These are phyloP conservation scores for Xerocomus spinulosus DNA, from an alignment of 768 basidiomycete genomes.

Conservation along the genomic window DNA sequence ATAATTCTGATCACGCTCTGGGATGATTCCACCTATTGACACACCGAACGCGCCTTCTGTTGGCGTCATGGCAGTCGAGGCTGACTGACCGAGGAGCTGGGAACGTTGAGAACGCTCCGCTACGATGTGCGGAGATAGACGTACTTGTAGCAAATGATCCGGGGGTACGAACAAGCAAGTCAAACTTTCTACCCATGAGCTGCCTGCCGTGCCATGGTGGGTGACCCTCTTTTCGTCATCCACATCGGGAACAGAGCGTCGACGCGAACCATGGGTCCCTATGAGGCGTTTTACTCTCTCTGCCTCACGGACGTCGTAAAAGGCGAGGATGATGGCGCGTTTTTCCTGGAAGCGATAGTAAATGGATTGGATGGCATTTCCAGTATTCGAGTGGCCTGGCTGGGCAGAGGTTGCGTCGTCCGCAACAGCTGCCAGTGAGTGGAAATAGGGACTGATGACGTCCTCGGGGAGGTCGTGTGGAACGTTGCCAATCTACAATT, in stretches of 20 bases:
- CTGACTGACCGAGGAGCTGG: slow-evolving; percentile 48
- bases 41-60: slow-evolving; percentile 52
- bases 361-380: slow-evolving; percentile 49
- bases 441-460: slow-evolving; percentile 29
- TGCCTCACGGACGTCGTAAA: slow-evolving; percentile 57
- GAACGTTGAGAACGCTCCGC: slow-evolving; percentile 5
- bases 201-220: slow-evolving; percentile 1
- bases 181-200: slow-evolving; percentile 25
- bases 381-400: slow-evolving; percentile 9
- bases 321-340: slow-evolving; percentile 54
- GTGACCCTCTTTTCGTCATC: slow-evolving; percentile 8
- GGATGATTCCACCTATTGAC: slow-evolving; percentile 31
- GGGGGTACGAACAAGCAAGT: slow-evolving; percentile 44
- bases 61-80: slow-evolving; percentile 45
- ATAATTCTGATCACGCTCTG: slow-evolving; percentile 19
- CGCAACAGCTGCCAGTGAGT: slow-evolving; percentile 19
- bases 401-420: slow-evolving; percentile 9
- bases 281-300: slow-evolving; percentile 43
- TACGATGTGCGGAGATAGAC: slow-evolving; percentile 8
- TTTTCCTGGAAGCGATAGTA: slow-evolving; percentile 47
- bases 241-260: background rate
- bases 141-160: slow-evolving; percentile 44
- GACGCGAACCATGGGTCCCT: slow-evolving; percentile 17
- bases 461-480: slow-evolving; percentile 31
- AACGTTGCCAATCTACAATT: slow-evolving; percentile 38